Evolutionary conservation across 176 grass and related monocot genomes (phyloP).

Genomic region (Rhynchospora breviuscula): DNA sequence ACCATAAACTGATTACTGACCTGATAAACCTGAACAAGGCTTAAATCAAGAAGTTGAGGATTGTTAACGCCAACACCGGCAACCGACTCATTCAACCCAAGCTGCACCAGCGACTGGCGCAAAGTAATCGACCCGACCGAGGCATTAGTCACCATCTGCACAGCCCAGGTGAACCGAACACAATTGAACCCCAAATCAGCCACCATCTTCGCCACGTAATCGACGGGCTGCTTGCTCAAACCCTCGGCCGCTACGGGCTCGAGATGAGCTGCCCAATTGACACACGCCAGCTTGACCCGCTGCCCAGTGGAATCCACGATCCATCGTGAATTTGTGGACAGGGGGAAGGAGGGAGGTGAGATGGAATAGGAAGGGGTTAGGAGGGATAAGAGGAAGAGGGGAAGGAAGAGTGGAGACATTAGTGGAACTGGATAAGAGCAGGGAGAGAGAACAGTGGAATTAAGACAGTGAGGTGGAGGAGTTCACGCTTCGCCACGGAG

Average conservation of each 20-base stretch:
- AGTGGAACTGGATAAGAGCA: background rate
- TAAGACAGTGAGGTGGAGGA: background rate
- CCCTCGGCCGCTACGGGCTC: constrained; percentile 78
- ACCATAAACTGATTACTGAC: constrained; percentile 9
- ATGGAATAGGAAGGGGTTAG: background rate
- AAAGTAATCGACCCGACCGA: constrained; percentile 59
- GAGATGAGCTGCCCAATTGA: constrained; percentile 85
- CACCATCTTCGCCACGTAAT: constrained; percentile 47
- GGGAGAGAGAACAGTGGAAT: background rate
- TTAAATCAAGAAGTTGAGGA: constrained; percentile 61
- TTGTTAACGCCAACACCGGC: constrained; percentile 72
- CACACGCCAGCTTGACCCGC: constrained; percentile 81
- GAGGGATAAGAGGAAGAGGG: background rate
- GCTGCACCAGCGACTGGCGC: constrained; percentile 52
- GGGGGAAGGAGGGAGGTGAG: constrained; percentile 37
- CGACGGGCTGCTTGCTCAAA: constrained; percentile 55
- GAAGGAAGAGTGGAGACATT: constrained; percentile 26
- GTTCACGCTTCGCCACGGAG: constrained; percentile 8
- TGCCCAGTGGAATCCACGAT: constrained; percentile 46
- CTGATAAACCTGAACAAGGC: constrained; percentile 64
- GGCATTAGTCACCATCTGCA: constrained; percentile 68
- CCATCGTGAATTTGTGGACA: constrained; percentile 71
- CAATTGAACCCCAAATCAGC: constrained; percentile 75
- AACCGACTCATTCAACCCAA: constrained; percentile 58
- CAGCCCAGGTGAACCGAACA: constrained; percentile 81